Evolutionary conservation across 1,139 yeast genomes (phyloP).

Genomic region (Hyphopichia pseudoburtonii): DNA sequence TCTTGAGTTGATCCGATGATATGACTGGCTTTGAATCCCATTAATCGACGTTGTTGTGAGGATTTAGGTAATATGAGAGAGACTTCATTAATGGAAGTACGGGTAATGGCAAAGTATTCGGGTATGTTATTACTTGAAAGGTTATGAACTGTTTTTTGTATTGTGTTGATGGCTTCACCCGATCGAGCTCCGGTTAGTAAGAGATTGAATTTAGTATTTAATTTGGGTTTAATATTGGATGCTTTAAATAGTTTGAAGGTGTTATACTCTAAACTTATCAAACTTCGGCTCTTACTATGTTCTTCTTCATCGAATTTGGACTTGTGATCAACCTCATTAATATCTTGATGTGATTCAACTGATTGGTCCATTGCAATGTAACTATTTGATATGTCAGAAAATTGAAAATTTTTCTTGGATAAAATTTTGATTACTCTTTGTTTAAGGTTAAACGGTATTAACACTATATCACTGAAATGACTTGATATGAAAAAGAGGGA

Average conservation of each 20-base stretch:
- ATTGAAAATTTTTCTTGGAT: conserved; percentile 42
- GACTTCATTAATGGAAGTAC: conserved; percentile 53
- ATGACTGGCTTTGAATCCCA: conserved; percentile 44
- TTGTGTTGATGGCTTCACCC: conserved; percentile 42
- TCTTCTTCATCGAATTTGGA: conserved; percentile 10
- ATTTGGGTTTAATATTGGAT: conserved; percentile 44
- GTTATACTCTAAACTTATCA: conserved; percentile 24
- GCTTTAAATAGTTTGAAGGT: conserved; percentile 45
- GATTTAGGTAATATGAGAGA: conserved; percentile 56
- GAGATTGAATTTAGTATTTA: conserved; percentile 41
- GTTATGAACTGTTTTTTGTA: conserved; percentile 35
- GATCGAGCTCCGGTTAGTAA: conserved; percentile 64
- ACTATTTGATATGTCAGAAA: conserved; percentile 42
- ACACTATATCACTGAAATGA: conserved; percentile 66
- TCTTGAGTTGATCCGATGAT: conserved; percentile 62
- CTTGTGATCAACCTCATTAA: conserved; percentile 3
- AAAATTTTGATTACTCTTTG: conserved; percentile 47
- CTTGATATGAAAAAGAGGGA: conserved; percentile 64
- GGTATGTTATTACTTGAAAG: conserved; percentile 35
- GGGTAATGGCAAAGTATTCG: conserved; percentile 57
- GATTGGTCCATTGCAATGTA: conserved; percentile 15
- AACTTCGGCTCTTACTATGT: no score
- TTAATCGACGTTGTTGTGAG: conserved; percentile 26
- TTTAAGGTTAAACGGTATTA: conserved; percentile 50
- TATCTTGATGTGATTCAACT: no score